A percentile compares a stretch with the other conserved stretches of the same genome.
These are phyloP conservation scores for Nakazawaea ambrosiae DNA, from an alignment of 805 yeast genomes.

Conservation along the genomic window DNA sequence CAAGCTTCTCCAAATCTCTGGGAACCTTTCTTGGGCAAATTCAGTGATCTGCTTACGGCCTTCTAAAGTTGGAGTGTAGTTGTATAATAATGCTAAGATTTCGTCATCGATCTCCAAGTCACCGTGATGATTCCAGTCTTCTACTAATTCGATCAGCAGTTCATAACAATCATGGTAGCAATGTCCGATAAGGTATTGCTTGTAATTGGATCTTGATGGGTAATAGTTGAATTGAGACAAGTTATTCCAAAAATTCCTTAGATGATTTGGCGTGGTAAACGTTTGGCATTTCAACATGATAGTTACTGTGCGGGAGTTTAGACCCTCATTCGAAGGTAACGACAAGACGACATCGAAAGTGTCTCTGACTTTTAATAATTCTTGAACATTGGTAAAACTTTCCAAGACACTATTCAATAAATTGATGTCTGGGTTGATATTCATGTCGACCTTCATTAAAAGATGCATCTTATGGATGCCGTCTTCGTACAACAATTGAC, in stretches of 20 bases:
- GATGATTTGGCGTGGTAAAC: slow-evolving; percentile 44
- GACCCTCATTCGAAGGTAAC: slow-evolving; percentile 41
- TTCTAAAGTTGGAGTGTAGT: slow-evolving; percentile 32
- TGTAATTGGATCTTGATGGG: slow-evolving; percentile 46
- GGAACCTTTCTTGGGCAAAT: slow-evolving; percentile 32
- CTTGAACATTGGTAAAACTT: slow-evolving; percentile 54
- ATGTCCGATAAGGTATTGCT: slow-evolving; percentile 61
- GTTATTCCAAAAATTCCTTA: slow-evolving; percentile 55
- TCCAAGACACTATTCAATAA: slow-evolving; percentile 57
- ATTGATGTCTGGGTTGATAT: slow-evolving; percentile 45
- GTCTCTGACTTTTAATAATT: slow-evolving; percentile 48
- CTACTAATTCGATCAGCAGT: slow-evolving; percentile 46
- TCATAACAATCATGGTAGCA: slow-evolving; percentile 57
- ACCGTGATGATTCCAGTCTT: slow-evolving; percentile 40
- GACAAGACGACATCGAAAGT: slow-evolving; percentile 53
- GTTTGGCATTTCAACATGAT: slow-evolving; percentile 63
- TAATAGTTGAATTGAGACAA: slow-evolving; percentile 40
- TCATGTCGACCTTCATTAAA: slow-evolving; percentile 54
- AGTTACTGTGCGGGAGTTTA: slow-evolving; percentile 56
- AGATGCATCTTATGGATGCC: slow-evolving; percentile 63
- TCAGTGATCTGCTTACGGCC: slow-evolving; percentile 27
- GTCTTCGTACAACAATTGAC: slow-evolving; percentile 48
- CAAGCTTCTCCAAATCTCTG: slow-evolving; percentile 30
- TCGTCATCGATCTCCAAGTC: slow-evolving; percentile 34
- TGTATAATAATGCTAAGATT: slow-evolving; percentile 39